Conservation (phyloP, 768 basidiomycete species). For the Mycena belliarum region DNA sequence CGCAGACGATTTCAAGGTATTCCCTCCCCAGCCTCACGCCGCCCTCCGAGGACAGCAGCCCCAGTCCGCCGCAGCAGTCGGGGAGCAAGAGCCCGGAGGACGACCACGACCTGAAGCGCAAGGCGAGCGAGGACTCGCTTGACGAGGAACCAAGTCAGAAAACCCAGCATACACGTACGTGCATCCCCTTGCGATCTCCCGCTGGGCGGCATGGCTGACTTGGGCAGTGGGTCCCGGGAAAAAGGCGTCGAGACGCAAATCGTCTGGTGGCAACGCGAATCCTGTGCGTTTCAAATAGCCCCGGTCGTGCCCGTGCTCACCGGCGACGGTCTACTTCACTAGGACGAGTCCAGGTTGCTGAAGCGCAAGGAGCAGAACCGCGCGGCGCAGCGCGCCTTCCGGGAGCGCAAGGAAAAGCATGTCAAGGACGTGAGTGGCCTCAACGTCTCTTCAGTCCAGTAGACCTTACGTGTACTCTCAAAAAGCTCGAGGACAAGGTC, state of each 20-base stretch:
- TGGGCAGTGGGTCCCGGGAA: conserved; percentile 23
- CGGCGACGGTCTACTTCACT: conserved; percentile 1
- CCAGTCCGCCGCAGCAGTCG: conserved; percentile 63
- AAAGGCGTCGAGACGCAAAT: conserved; percentile 41
- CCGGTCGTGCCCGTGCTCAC: background rate
- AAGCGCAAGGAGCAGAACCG: conserved; percentile 98
- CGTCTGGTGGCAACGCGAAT: conserved; percentile 26
- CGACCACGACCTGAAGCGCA: conserved; percentile 68
- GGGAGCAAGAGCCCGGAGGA: conserved; percentile 36
- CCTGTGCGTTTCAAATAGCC: conserved; percentile 7
- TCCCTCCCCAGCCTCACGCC: conserved; percentile 57
- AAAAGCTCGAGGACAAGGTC: conserved; percentile 88
- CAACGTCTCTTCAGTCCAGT: background rate
- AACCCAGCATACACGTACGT: conserved; percentile 62
- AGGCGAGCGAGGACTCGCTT: conserved; percentile 67
- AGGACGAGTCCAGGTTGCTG: conserved; percentile 74
- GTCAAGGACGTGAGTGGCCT: conserved; percentile 82
- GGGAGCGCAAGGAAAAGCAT: conserved; percentile 96
- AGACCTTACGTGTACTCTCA: background rate
- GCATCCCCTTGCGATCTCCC: background rate
- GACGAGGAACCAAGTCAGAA: conserved; percentile 70
- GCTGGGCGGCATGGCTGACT: background rate
- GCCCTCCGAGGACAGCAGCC: conserved; percentile 75
- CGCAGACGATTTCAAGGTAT: conserved; percentile 55
- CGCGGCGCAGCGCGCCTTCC: conserved; percentile 95